Percentiles rank a stretch among this genome's conserved stretches.
phyloP scores from a whole-genome alignment of 768 basidiomycete species.

The Paxillus rubicundulus region DNA sequence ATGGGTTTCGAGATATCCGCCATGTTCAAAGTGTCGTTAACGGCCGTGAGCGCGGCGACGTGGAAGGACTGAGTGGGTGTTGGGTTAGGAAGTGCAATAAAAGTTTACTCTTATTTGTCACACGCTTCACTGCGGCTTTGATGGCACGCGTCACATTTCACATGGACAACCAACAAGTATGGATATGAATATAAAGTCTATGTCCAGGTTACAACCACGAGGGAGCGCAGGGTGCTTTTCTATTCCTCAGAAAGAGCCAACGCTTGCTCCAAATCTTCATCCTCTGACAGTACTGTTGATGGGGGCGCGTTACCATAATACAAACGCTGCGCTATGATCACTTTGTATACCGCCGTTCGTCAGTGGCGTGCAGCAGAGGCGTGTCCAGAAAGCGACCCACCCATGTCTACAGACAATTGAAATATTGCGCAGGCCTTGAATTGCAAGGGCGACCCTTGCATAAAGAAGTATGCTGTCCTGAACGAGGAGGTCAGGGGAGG shows the following conservation, averaged over 20 bases:
- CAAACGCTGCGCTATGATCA: slow-evolving; percentile 71
- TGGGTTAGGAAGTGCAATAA: slow-evolving; percentile 21
- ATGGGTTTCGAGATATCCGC: slow-evolving; percentile 61
- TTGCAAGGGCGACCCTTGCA: slow-evolving; percentile 67
- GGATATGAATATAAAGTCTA: too few relatives aligned
- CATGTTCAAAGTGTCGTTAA: slow-evolving; percentile 25
- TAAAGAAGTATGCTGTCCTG: slow-evolving; percentile 80
- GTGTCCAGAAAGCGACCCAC: slow-evolving; percentile 40
- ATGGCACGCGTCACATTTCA: too few relatives aligned
- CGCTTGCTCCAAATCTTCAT: slow-evolving; percentile 71
- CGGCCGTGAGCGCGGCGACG: slow-evolving; percentile 14
- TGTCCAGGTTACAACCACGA: background rate
- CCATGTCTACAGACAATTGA: slow-evolving; percentile 75
- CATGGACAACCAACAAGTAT: too few relatives aligned
- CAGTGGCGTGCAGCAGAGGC: slow-evolving; percentile 7
- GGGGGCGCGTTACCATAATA: slow-evolving; percentile 72
- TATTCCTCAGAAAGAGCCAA: slow-evolving; percentile 64
- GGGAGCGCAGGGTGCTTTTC: slow-evolving; percentile 7
- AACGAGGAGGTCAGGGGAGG: slow-evolving; percentile 16
- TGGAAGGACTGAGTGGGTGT: slow-evolving; percentile 21
- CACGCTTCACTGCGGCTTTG: slow-evolving; percentile 10
- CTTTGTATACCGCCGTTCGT: slow-evolving; percentile 36
- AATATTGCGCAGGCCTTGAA: slow-evolving; percentile 84
- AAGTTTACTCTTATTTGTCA: slow-evolving; percentile 34
- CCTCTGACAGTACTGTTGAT: slow-evolving; percentile 44